Conservation (phyloP, 345 rosid species). For the Durio zibethinus region DNA sequence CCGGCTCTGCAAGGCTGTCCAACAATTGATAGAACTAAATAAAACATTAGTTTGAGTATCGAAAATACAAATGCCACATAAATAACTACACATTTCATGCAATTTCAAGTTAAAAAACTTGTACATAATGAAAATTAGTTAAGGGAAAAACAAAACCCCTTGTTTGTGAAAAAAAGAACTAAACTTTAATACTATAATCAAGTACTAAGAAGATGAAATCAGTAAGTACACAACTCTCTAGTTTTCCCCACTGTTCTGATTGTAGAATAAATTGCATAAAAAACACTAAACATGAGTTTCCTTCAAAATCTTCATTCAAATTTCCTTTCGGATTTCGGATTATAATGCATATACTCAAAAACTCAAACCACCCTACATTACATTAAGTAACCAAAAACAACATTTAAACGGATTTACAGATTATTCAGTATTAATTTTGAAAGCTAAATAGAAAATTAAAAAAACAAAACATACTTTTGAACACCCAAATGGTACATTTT, state of each 20-base stretch:
- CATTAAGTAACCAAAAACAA: neutral
- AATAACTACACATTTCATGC: neutral
- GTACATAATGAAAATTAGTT: neutral
- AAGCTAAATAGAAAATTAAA: neutral
- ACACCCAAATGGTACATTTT: conserved; percentile 80
- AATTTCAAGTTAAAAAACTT: neutral
- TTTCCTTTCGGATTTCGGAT: too few species aligned
- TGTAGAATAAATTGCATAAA: neutral
- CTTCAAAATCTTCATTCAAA: too few species aligned
- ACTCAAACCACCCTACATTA: too few species aligned
- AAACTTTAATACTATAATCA: too few species aligned
- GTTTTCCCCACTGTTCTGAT: neutral
- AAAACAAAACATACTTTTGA: conserved; percentile 54
- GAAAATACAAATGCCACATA: neutral
- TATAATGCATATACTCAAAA: too few species aligned
- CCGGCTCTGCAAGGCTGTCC: conserved; percentile 81
- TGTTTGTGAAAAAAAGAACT: neutral
- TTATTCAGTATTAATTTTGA: neutral
- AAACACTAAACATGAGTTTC: neutral
- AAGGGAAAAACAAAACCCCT: neutral
- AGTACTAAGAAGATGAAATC: neutral
- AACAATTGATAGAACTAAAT: conserved; percentile 2
- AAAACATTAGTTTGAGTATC: neutral
- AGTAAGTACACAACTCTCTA: neutral
- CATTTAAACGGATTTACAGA: neutral